Evolutionary conservation across 257 asterid species (phyloP), one percentile per base, ranked within the genome.

Genomic region (Henckelia pumila): DNA sequence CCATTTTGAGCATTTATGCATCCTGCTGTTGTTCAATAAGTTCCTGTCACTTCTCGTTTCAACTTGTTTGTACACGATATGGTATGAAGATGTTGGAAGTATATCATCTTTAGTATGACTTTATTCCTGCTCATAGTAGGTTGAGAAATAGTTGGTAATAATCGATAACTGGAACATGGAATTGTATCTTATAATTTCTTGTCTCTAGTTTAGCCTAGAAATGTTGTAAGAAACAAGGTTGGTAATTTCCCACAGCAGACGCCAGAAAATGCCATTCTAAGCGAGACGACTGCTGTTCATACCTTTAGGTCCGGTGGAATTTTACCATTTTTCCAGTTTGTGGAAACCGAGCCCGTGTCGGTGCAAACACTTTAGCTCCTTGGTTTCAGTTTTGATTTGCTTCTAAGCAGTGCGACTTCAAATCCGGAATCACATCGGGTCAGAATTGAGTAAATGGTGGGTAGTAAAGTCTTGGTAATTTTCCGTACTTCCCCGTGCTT

Each of bases 1-100:
- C 91, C 89, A 57, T 86, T 84, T 78, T 82, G 83, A 86, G 73
- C 77, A 25, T 52, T 61, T 66, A 11, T 7, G 40, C 59, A 44
- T 69, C 55, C 30, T 35, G 67, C 52, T 69, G 58, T 47, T 64
- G 53, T 47, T 47, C 55, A 47, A 47, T 16, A 47, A 16, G 55
- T 47, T 47, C 3, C 55, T 1, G 55, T 47, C 55, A 47, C 55
- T 16, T 47, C 55, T 47, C 20, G 55, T 0, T 40, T 13, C n/a
- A 47, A 47, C 21, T 47, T 47, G 55, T 17, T 47, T 47, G 55
- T 5, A 47, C 55, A 5, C 17, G 52, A 44, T 47, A 21, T 0
- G 50, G 55, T 16, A 14, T 47, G 21, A 14, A 47, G 55, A 47
- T 47, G 21, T 17, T 47, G 55, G 55, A 47, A 13, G 20, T 47